Conservation (phyloP, 2,329 filamentous ascomycete genomes). For the Exophiala sp. region DNA sequence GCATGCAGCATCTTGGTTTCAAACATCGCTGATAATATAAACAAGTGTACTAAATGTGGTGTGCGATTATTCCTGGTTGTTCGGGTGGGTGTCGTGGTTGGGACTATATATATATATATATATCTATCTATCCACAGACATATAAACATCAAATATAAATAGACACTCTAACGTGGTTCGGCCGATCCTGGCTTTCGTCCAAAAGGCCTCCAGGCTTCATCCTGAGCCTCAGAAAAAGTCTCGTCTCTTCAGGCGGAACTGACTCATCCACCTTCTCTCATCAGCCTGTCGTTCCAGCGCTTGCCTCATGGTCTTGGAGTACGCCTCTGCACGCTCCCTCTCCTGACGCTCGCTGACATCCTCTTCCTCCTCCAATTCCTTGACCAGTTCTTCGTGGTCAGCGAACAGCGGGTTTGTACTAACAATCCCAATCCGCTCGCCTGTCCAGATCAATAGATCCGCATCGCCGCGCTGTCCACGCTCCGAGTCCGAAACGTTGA, state of each 20-base stretch:
- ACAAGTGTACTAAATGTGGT: too few relatives aligned
- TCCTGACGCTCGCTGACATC: constrained; percentile 33
- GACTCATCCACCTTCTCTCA: constrained; percentile 67
- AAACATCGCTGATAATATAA: too few relatives aligned
- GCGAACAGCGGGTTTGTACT: constrained; percentile 32
- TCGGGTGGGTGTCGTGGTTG: too few relatives aligned
- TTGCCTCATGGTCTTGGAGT: constrained; percentile 65
- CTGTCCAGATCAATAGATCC: constrained; percentile 83
- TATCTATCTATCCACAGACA: too few relatives aligned
- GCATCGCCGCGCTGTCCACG: constrained; percentile 60
- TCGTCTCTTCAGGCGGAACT: constrained; percentile 48
- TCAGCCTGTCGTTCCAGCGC: constrained; percentile 72
- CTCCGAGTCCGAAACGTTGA: constrained; percentile 49
- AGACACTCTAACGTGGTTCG: too few relatives aligned
- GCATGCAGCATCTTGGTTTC: too few relatives aligned
- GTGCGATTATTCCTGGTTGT: too few relatives aligned
- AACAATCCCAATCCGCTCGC: constrained; percentile 68
- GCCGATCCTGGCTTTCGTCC: too few relatives aligned
- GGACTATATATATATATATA: too few relatives aligned
- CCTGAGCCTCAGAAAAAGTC: constrained; percentile 4
- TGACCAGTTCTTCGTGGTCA: constrained; percentile 35
- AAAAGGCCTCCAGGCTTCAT: too few relatives aligned
- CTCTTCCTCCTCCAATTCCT: constrained; percentile 39
- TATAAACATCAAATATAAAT: too few relatives aligned
- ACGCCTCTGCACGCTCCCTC: constrained; percentile 51